These are phyloP conservation scores for Lentinus polychrous DNA, from an alignment of 1,284 basidiomycete genomes.

Conservation along the genomic window DNA sequence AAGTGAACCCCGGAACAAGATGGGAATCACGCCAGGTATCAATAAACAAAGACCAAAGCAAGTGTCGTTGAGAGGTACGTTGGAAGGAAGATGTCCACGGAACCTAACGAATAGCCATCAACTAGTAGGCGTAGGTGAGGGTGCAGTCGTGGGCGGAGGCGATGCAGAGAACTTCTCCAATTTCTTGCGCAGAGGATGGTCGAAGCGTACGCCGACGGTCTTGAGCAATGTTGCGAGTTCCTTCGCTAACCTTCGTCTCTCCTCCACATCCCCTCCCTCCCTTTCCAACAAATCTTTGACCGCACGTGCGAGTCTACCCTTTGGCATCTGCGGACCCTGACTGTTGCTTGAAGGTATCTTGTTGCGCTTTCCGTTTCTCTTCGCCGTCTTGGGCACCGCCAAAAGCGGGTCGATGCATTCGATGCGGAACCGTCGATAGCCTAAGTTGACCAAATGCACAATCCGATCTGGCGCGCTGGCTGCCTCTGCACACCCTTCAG, in stretches of 20 bases:
- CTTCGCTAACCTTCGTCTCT: conserved; percentile 36
- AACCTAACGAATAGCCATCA: too few species aligned
- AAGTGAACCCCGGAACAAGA: too few species aligned
- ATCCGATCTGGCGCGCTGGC: conserved; percentile 60
- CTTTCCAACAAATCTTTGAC: conserved; percentile 58
- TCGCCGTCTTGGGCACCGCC: conserved; percentile 55
- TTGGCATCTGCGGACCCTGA: conserved; percentile 39
- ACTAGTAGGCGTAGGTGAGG: too few species aligned
- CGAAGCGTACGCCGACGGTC: conserved; percentile 48
- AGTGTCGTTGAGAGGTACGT: too few species aligned
- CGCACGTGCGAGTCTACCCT: conserved; percentile 58
- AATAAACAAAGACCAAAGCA: too few species aligned
- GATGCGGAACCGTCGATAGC: conserved; percentile 60
- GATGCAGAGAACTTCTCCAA: conserved; percentile 42
- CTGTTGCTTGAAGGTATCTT: conserved; percentile 23
- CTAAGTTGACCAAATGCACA: conserved; percentile 55
- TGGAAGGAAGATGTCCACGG: too few species aligned
- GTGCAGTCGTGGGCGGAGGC: too few species aligned
- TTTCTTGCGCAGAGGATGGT: conserved; percentile 59
- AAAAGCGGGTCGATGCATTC: conserved; percentile 66
- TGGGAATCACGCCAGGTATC: too few species aligned
- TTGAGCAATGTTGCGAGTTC: conserved; percentile 46
- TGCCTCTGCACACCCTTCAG: conserved; percentile 66
- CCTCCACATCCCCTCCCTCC: conserved; percentile 38
- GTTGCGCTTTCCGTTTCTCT: conserved; percentile 42